Evolutionary conservation across 305 asterid genomes (phyloP).

Genomic region (Fraxinus greggii): DNA sequence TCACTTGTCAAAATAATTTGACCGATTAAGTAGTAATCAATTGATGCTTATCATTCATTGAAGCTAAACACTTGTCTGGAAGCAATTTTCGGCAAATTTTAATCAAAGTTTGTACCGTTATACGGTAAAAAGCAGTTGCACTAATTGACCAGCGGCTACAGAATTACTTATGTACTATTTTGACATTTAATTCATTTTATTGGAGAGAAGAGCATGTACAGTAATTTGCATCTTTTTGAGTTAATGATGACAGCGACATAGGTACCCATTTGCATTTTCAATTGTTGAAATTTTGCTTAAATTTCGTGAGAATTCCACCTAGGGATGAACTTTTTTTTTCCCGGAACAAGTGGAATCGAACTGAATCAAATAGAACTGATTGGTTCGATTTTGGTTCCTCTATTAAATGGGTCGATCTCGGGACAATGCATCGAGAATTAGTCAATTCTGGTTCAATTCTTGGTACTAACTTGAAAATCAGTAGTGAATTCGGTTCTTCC

Average conservation of each 20-base stretch:
- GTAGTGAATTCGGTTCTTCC: no score
- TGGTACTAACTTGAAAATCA: neutral
- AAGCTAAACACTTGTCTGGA: neutral
- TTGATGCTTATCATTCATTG: neutral
- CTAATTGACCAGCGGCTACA: neutral
- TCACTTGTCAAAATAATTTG: neutral
- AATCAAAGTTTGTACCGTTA: neutral
- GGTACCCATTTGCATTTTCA: neutral
- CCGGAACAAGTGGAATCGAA: neutral
- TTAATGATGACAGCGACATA: neutral
- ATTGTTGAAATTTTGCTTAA: neutral
- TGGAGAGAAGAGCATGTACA: no score
- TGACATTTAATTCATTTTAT: neutral
- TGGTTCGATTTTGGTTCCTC: neutral
- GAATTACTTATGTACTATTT: neutral
- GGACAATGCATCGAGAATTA: neutral
- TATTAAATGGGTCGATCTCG: neutral
- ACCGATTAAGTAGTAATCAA: neutral
- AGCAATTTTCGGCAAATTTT: neutral
- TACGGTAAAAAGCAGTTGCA: neutral
- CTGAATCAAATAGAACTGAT: neutral
- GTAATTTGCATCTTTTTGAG: neutral
- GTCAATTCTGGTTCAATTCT: neutral
- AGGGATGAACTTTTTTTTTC: neutral
- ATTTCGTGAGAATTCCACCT: neutral